Base-by-base conservation (phyloP, 371 early-diverging fungal species). In the Scutellospora calospora region DNA sequence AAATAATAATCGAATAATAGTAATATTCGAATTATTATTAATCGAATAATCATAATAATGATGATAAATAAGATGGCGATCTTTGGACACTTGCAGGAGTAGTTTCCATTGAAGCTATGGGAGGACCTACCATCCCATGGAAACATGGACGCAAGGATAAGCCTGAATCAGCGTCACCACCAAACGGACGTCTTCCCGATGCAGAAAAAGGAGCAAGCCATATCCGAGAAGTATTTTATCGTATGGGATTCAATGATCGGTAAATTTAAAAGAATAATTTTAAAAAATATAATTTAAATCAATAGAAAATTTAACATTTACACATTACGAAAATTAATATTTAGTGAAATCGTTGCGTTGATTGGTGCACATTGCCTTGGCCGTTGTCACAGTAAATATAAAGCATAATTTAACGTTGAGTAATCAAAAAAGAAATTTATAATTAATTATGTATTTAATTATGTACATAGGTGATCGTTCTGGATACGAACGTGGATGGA, bases 181-280 rank as follows among this genome's bases (percentile, higher is more conserved):
- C 96, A 60, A 87, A 92, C 65, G 97, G 96, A 65, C 94, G 96
- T 81, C 91, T 96, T 45, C 97, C 97, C 45, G 95, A 96, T 79
- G 97, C 92, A 68, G 87, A 94, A 20, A 85, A 94, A 79, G 94
- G 92, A 76, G 88, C 91, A 73, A 84, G 87, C 80, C 94, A 94
- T 81, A 88, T 94, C n/a, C 87, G 92, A 62, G 90, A 91, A 80
- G 87, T 94, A 68, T 97, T 97, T 86, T 93, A 95, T 89, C 91
- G 97, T 80, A 98, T 98, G 98, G 96, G 96, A 52, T 96, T 98
- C 88, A 92, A 94, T 86, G 97, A 98, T 87, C 97, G 90, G 79
- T 79, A 55, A 79, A 14, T n/a, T n/a, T 77, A 20, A 22, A 57
- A 31, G 55, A 4, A 20, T 18, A 55, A 18, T 57, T n/a, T 38